A percentile compares a stretch with the other conserved stretches of the same genome.
Evolutionary conservation across 805 yeast species (phyloP).

Genomic region (Candida andamanensis): DNA sequence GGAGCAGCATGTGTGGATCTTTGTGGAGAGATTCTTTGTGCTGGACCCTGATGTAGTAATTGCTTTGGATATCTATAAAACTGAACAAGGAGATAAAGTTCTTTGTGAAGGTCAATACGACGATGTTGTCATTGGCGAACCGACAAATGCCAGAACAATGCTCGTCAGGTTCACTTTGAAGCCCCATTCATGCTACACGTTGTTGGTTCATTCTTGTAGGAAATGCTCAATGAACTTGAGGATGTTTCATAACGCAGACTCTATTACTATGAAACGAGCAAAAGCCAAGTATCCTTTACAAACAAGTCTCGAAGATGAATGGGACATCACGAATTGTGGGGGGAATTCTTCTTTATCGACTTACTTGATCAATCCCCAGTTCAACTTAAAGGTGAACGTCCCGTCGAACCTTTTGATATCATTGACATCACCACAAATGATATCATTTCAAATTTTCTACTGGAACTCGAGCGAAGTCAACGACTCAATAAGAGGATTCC

Average conservation of each 20-base stretch:
- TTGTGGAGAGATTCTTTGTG: conserved; percentile 36
- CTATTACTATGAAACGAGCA: conserved; percentile 25
- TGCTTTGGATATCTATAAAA: conserved; percentile 16
- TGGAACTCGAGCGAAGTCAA: conserved; percentile 20
- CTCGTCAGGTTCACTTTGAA: conserved; percentile 24
- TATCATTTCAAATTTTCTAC: conserved; percentile 44
- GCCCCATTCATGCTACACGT: conserved; percentile 24
- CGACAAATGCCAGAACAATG: conserved; percentile 34
- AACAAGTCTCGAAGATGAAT: conserved; percentile 29
- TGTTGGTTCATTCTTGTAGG: conserved; percentile 15
- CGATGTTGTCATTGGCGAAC: conserved; percentile 15
- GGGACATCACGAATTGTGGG: conserved; percentile 45
- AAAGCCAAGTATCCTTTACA: conserved; percentile 14
- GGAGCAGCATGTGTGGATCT: conserved; percentile 37
- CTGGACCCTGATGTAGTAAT: too few species aligned
- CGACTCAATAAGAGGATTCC: conserved; percentile 16
- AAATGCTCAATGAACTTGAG: conserved; percentile 24
- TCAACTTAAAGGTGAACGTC: conserved; percentile 18
- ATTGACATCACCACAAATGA: conserved; percentile 18
- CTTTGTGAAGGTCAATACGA: conserved; percentile 21
- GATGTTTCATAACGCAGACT: conserved; percentile 22
- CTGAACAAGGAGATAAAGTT: conserved; percentile 25
- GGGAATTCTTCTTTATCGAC: conserved; percentile 49
- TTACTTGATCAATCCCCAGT: conserved; percentile 55
- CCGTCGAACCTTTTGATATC: conserved; percentile 14